Conservation (phyloP, 2,329 filamentous ascomycete species). For the Aspergillus viridinutans region DNA sequence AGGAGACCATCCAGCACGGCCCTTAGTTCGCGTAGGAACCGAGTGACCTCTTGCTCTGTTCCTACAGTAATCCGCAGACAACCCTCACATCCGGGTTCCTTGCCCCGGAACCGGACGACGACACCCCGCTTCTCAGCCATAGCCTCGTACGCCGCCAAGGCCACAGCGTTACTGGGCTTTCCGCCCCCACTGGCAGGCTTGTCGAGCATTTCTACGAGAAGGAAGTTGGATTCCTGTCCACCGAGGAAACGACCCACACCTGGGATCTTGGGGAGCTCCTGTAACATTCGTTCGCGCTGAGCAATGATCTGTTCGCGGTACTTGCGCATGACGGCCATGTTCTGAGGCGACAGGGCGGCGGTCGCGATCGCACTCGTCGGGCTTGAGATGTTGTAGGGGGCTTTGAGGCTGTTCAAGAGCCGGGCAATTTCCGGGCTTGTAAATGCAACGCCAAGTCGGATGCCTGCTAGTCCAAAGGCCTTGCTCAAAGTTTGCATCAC, state of each 20-base stretch:
- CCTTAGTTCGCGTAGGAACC: conserved; percentile 67
- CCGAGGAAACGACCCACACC: conserved; percentile 80
- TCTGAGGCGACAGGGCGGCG: conserved; percentile 63
- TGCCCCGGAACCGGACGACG: conserved; percentile 88
- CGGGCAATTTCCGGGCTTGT: conserved; percentile 67
- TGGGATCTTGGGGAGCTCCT: conserved; percentile 66
- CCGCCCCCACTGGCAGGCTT: conserved; percentile 51
- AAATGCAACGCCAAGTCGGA: conserved; percentile 84
- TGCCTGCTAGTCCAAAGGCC: conserved; percentile 91
- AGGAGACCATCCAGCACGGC: conserved; percentile 48
- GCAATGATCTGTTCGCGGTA: conserved; percentile 66
- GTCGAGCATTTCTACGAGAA: conserved; percentile 85
- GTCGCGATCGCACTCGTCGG: conserved; percentile 78
- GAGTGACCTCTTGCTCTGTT: conserved; percentile 77
- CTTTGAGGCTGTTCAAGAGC: conserved; percentile 87
- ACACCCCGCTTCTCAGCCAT: conserved; percentile 84
- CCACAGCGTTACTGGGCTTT: conserved; percentile 71
- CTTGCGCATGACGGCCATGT: conserved; percentile 66
- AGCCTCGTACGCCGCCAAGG: conserved; percentile 74
- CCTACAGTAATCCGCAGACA: conserved; percentile 90
- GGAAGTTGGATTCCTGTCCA: conserved; percentile 78
- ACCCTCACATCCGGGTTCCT: conserved; percentile 83
- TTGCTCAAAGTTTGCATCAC: conserved; percentile 99
- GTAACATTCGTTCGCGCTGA: conserved; percentile 73
- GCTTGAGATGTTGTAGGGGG: conserved; percentile 91